These are phyloP conservation scores for Arthrobotrys musiformis DNA, from an alignment of 2,329 filamentous ascomycete species.

Conservation along the genomic window DNA sequence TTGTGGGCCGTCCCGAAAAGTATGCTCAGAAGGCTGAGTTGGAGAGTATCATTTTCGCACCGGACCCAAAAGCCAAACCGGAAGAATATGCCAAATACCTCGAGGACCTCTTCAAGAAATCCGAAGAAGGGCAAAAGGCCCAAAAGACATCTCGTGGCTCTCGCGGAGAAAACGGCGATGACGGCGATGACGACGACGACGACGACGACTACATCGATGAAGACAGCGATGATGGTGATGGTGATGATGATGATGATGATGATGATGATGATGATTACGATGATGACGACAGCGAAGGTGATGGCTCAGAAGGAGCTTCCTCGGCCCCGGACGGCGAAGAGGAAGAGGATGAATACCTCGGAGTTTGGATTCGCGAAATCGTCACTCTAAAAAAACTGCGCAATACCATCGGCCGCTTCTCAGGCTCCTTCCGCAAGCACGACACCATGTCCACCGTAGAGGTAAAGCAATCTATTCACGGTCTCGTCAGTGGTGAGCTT, in stretches of 20 bases:
- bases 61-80: slow-evolving; percentile 41
- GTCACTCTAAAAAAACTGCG: slow-evolving; percentile 31
- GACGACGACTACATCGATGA: not conserved
- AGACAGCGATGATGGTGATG: slow-evolving; percentile 3
- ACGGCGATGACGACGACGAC: not conserved
- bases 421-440: slow-evolving; percentile 32
- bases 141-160: not conserved
- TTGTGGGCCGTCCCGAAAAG: slow-evolving; percentile 38
- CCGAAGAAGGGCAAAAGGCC: slow-evolving; percentile 24
- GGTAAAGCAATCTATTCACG: slow-evolving; percentile 53
- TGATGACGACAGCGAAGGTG: not conserved
- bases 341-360: slow-evolving; percentile 19
- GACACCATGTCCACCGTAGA: not conserved
- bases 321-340: not conserved
- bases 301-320: not conserved
- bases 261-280: not conserved
- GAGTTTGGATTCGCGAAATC: not conserved
- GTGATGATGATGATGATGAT: not conserved
- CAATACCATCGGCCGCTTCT: slow-evolving; percentile 43
- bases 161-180: slow-evolving; percentile 1
- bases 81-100: slow-evolving; percentile 39
- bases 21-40: slow-evolving; percentile 42
- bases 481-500: slow-evolving; percentile 43
- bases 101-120: slow-evolving; percentile 23
- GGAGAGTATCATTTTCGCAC: slow-evolving; percentile 42